A percentile compares a stretch with the other conserved stretches of the same genome.
Evolutionary conservation across 2,329 filamentous ascomycete genomes (phyloP).

Genomic region (Ambrosiella beaveri): DNA sequence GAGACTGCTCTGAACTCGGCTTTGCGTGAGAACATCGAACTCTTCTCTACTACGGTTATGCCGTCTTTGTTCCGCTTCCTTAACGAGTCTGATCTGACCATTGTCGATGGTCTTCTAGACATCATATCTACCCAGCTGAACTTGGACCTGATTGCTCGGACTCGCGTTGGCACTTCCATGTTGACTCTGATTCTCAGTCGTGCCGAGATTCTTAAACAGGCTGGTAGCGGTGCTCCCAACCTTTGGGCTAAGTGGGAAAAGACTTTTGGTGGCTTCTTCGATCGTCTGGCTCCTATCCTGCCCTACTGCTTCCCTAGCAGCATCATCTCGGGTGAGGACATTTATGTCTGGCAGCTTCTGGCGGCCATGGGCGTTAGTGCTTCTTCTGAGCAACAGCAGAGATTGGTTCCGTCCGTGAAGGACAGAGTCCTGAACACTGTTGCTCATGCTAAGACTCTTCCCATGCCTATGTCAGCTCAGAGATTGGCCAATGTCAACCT

Average conservation of each 20-base stretch:
- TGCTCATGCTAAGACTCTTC: constrained; percentile 70
- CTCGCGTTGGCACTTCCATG: constrained; percentile 74
- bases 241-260: constrained; percentile 70
- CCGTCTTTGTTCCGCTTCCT: constrained; percentile 79
- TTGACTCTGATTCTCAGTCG: constrained; percentile 88
- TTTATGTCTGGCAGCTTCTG: constrained; percentile 96
- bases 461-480: constrained; percentile 66
- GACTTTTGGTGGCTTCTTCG: constrained; percentile 76
- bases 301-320: constrained; percentile 77
- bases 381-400: constrained; percentile 84
- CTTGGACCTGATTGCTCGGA: constrained; percentile 67
- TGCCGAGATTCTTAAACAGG: constrained; percentile 82
- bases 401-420: constrained; percentile 88
- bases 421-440: constrained; percentile 96
- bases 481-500: constrained; percentile 86
- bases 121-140: constrained; percentile 72
- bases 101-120: constrained; percentile 77
- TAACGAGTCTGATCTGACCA: constrained; percentile 75
- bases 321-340: constrained; percentile 79
- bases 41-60: constrained; percentile 79
- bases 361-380: constrained; percentile 89
- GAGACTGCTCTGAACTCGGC: constrained; percentile 55
- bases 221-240: constrained; percentile 48
- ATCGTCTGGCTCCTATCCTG: constrained; percentile 66
- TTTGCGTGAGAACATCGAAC: constrained; percentile 78